These are phyloP conservation scores for Trametes polyzona DNA, from an alignment of 1,284 basidiomycete species.

Conservation along the genomic window DNA sequence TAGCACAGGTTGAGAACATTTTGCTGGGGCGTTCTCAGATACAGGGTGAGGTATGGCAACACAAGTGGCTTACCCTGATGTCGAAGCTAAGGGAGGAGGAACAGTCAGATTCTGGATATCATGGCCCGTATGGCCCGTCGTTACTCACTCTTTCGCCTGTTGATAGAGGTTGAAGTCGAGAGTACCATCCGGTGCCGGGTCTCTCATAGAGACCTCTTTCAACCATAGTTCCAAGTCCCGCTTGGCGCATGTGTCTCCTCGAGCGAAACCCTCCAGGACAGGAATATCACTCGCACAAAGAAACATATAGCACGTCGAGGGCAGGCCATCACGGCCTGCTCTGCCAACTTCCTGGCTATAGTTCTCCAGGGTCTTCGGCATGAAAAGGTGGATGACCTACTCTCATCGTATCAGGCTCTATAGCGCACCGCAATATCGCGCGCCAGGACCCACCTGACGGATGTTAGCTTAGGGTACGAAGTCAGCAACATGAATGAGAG, in stretches of 20 bases:
- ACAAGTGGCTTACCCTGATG: slow-evolving; percentile 42
- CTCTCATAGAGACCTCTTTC: slow-evolving; percentile 43
- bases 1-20: slow-evolving; percentile 51
- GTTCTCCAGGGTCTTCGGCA: slow-evolving; percentile 69
- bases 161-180: slow-evolving; percentile 49
- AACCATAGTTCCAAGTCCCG: slow-evolving; percentile 46
- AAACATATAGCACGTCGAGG: slow-evolving; percentile 61
- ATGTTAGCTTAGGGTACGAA: slow-evolving; percentile 31
- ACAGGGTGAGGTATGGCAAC: not conserved
- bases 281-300: slow-evolving; percentile 46
- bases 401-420: no score
- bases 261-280: slow-evolving; percentile 48
- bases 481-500: not conserved
- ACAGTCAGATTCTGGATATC: not conserved
- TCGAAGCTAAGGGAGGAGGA: slow-evolving; percentile 37
- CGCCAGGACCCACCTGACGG: slow-evolving; percentile 31
- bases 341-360: slow-evolving; percentile 80
- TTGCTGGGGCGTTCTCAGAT: slow-evolving; percentile 33
- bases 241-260: slow-evolving; percentile 50
- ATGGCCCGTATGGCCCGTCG: no score
- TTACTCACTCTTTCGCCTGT: slow-evolving; percentile 43
- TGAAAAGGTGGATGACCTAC: slow-evolving; percentile 70
- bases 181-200: slow-evolving; percentile 42
- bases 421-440: not conserved
- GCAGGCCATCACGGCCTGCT: slow-evolving; percentile 72